These are phyloP conservation scores for Punica granatum DNA, from an alignment of 345 rosid genomes.

Conservation along the genomic window DNA sequence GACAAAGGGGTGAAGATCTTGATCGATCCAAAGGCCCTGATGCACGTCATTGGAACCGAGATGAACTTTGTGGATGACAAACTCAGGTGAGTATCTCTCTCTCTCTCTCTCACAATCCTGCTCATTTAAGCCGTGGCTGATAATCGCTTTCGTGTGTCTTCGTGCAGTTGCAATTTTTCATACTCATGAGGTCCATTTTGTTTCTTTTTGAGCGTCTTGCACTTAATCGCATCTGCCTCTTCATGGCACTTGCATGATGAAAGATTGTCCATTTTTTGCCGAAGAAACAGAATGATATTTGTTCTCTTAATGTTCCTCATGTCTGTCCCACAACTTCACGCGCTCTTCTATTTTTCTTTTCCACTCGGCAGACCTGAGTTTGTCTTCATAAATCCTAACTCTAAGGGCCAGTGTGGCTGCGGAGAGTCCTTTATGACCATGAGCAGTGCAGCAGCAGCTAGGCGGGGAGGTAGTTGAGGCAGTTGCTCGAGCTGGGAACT, in stretches of 20 bases:
- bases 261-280: background rate
- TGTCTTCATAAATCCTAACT: too few relatives aligned
- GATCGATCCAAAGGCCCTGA: slow-evolving; percentile 80
- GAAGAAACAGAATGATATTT: background rate
- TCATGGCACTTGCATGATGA: background rate
- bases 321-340: too few relatives aligned
- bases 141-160: background rate
- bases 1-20: slow-evolving; percentile 73
- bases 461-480: slow-evolving; percentile 13
- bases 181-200: background rate
- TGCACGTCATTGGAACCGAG: slow-evolving; percentile 86
- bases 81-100: slow-evolving; percentile 66
- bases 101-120: background rate
- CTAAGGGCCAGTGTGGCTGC: too few relatives aligned
- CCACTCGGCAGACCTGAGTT: too few relatives aligned
- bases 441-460: slow-evolving; percentile 30
- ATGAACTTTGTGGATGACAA: slow-evolving; percentile 85
- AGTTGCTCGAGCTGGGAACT: background rate
- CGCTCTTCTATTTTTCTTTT: too few relatives aligned
- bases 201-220: too few relatives aligned
- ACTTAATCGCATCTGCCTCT: background rate
- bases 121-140: background rate
- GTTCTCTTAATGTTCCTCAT: too few relatives aligned
- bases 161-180: background rate
- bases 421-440: slow-evolving; percentile 81